phyloP scores from a whole-genome alignment of 257 asterid species.

The Schizonepeta tenuifolia region DNA sequence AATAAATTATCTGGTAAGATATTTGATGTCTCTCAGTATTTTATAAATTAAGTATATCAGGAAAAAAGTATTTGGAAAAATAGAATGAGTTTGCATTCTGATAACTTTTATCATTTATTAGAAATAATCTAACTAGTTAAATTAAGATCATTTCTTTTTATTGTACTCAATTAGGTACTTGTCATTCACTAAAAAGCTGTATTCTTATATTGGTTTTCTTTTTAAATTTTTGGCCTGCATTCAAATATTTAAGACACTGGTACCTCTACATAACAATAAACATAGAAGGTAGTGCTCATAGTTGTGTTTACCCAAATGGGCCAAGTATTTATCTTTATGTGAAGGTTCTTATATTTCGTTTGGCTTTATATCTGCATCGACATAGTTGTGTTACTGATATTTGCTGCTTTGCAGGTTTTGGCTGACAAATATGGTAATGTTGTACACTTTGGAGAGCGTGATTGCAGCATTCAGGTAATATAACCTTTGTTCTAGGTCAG shows the following conservation, averaged over 20 bases:
- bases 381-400: neutral
- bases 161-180: neutral
- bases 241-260: neutral
- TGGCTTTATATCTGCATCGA: neutral
- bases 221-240: neutral
- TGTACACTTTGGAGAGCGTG: slow-evolving; percentile 99
- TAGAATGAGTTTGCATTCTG: slow-evolving; percentile 6
- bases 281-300: neutral
- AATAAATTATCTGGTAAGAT: neutral
- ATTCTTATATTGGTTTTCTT: neutral
- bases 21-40: neutral
- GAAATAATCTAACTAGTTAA: neutral
- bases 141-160: neutral
- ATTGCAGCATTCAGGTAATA: slow-evolving; percentile 94
- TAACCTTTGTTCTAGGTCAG: slow-evolving; percentile 1
- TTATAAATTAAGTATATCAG: neutral
- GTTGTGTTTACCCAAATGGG: slow-evolving; percentile 5
- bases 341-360: neutral
- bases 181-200: neutral
- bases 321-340: neutral
- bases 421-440: slow-evolving; percentile 93
- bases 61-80: neutral
- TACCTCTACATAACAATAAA: neutral
- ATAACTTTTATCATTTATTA: neutral
- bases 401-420: slow-evolving; percentile 62